Percentiles rank a stretch among this genome's conserved stretches.
phyloP scores from a whole-genome alignment of 345 rosid genomes.

The Aegle marmelos region DNA sequence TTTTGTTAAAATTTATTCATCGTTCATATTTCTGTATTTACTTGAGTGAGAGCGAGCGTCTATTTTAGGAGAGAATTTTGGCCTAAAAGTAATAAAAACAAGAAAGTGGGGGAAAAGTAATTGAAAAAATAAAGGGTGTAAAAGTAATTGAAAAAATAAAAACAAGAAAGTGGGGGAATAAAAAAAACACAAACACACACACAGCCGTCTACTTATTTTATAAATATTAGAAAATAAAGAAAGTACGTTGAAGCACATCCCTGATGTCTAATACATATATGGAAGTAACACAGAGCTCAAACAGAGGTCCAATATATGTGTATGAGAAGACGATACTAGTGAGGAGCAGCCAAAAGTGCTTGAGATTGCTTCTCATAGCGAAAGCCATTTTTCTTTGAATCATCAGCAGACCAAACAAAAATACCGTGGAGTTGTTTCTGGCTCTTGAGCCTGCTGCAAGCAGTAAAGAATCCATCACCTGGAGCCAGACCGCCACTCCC shows the following conservation, averaged over 20 bases:
- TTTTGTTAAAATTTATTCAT: no score
- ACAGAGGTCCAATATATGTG: no score
- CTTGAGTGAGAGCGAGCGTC: no score
- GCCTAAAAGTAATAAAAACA: no score
- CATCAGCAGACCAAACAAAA: slow-evolving; percentile 44
- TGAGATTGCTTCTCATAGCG: slow-evolving; percentile 36
- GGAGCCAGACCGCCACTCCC: slow-evolving; percentile 38
- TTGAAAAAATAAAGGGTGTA: no score
- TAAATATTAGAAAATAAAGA: neutral
- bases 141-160: no score
- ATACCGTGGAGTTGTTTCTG: slow-evolving; percentile 32
- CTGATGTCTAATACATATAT: neutral
- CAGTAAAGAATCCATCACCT: slow-evolving; percentile 29
- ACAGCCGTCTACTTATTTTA: neutral
- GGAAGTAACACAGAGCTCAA: neutral
- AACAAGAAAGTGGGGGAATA: no score
- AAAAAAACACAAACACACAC: no score
- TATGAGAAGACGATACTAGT: slow-evolving; percentile 6
- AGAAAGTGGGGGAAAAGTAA: no score
- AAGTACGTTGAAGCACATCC: neutral
- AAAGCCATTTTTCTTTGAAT: slow-evolving; percentile 24
- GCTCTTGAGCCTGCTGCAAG: slow-evolving; percentile 31
- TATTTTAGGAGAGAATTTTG: no score
- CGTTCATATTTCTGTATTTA: no score
- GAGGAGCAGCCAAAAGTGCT: slow-evolving; percentile 23